Conservation (phyloP, 805 yeast species). For the Yarrowia phangngaensis region DNA sequence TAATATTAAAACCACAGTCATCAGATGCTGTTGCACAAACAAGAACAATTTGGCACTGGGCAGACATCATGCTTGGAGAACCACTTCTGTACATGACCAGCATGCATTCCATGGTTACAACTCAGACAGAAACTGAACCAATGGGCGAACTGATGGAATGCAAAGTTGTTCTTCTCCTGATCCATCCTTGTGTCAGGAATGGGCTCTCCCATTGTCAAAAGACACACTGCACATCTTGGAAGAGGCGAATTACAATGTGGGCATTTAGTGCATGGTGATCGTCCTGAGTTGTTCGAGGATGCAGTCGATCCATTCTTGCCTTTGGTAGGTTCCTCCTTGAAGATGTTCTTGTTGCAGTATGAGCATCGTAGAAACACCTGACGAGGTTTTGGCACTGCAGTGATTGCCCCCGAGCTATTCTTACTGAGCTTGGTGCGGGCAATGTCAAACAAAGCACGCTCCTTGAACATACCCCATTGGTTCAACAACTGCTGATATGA, state of each 20-base stretch:
- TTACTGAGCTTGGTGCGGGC: constrained; percentile 61
- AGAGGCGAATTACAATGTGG: constrained; percentile 84
- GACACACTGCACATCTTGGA: constrained; percentile 88
- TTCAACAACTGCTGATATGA: constrained; percentile 62
- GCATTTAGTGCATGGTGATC: constrained; percentile 42
- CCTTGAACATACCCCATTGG: constrained; percentile 75
- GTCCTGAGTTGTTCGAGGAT: constrained; percentile 1
- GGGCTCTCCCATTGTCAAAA: constrained; percentile 65
- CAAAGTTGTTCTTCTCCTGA: constrained; percentile 32
- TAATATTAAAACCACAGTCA: too few relatives aligned
- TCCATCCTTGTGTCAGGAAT: constrained; percentile 20
- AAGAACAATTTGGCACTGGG: constrained; percentile 90
- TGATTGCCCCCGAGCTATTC: constrained; percentile 47
- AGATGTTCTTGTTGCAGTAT: constrained; percentile 61
- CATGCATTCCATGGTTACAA: constrained; percentile 93
- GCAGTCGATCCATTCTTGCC: constrained; percentile 4
- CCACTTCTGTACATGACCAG: constrained; percentile 96
- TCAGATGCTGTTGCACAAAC: constrained; percentile 60
- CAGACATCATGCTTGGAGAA: constrained; percentile 80
- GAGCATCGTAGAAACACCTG: constrained; percentile 80
- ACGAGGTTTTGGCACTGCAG: constrained; percentile 54
- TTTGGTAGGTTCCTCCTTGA: constrained; percentile 25
- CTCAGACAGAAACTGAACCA: constrained; percentile 91
- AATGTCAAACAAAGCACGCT: constrained; percentile 82
- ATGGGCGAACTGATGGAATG: constrained; percentile 49